Evolutionary conservation across 352 stramenopile species (phyloP).

Genomic region (Pythium insidiosum): DNA sequence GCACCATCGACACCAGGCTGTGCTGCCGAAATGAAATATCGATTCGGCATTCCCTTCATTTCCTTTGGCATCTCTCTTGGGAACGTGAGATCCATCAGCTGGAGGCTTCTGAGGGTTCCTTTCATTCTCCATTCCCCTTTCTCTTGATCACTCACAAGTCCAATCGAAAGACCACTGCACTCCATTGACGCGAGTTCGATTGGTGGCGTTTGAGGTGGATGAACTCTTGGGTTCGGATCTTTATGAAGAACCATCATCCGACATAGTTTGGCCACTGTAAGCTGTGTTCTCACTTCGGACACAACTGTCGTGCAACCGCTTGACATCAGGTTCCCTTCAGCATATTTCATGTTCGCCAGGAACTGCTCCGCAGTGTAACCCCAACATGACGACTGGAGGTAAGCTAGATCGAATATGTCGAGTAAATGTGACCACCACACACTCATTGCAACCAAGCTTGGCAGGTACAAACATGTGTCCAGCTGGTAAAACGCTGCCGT

Average conservation of each 20-base stretch:
- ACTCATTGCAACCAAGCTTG: constrained; percentile 14
- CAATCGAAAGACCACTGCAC: constrained; percentile 10
- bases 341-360: constrained; percentile 50
- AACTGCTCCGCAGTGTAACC: constrained; percentile 55
- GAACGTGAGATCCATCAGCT: constrained; percentile 56
- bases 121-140: constrained; percentile 26
- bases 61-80: constrained; percentile 23
- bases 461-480: constrained; percentile 35
- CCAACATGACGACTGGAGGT: constrained; percentile 53
- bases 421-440: neutral
- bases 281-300: no score
- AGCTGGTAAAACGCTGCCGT: constrained; percentile 20
- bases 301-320: no score
- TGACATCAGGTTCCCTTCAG: no score
- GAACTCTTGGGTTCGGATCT: constrained; percentile 8
- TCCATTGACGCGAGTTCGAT: constrained; percentile 13
- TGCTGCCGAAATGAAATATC: constrained; percentile 59
- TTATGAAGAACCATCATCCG: constrained; percentile 18
- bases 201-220: constrained; percentile 1
- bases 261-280: no score
- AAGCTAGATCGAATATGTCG: constrained; percentile 46
- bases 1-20: constrained; percentile 23
- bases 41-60: constrained; percentile 41
- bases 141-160: neutral
- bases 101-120: constrained; percentile 57